Evolutionary conservation across 305 asterid genomes (phyloP).

Genomic region (Lippia alba): DNA sequence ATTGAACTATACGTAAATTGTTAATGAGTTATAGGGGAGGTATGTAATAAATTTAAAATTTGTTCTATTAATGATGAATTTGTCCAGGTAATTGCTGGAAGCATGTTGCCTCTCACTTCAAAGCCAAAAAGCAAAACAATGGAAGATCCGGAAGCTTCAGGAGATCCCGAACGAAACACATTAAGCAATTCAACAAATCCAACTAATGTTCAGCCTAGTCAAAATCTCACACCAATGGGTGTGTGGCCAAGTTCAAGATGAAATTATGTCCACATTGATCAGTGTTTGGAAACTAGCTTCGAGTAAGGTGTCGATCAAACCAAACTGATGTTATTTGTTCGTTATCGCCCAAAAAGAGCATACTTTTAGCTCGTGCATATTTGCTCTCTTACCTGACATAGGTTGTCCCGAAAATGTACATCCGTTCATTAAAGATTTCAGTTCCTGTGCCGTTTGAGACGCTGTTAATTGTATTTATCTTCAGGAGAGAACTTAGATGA

Average conservation of each 20-base stretch:
- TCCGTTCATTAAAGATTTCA: constrained; percentile 24
- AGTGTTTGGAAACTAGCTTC: constrained; percentile 10
- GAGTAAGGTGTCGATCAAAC: constrained; percentile 14
- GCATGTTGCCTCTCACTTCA: constrained; percentile 51
- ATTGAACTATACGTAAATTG: neutral
- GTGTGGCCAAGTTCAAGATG: constrained; percentile 57
- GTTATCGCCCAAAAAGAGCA: constrained; percentile 24
- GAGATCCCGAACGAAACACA: constrained; percentile 45
- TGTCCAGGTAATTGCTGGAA: constrained; percentile 74
- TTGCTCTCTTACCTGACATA: constrained; percentile 41
- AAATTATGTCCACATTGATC: constrained; percentile 47
- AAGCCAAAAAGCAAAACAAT: constrained; percentile 54
- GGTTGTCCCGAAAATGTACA: constrained; percentile 46
- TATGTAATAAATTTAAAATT: too few species aligned
- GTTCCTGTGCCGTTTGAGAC: constrained; percentile 16
- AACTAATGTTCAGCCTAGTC: constrained; percentile 50
- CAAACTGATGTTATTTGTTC: constrained; percentile 12
- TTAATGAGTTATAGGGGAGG: neutral
- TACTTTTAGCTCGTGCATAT: constrained; percentile 28
- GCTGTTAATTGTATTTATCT: constrained; percentile 31
- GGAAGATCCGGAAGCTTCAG: constrained; percentile 49
- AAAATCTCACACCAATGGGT: constrained; percentile 53
- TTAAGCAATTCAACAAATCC: constrained; percentile 45
- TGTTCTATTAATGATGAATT: constrained; percentile 15
- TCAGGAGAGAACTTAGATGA: constrained; percentile 18